phyloP scores from a whole-genome alignment of 495 filamentous ascomycete genomes.

The Hyaloscypha hepaticicola region DNA sequence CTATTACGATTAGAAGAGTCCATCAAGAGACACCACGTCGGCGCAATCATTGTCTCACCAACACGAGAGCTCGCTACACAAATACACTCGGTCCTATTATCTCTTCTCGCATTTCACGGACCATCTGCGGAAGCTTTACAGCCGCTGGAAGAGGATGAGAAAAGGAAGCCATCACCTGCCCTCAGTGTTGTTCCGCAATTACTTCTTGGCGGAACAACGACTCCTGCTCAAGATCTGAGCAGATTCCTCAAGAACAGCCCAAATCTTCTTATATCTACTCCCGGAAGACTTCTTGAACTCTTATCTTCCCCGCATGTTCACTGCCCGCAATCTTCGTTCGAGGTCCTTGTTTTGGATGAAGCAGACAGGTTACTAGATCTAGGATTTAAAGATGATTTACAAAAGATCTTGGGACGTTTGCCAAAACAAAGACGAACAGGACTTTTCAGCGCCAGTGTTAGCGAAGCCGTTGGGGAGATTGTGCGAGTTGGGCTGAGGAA shows the following conservation, averaged over 20 bases:
- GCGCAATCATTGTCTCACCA: slow-evolving; percentile 86
- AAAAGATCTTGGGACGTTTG: slow-evolving; percentile 76
- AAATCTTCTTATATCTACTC: slow-evolving; percentile 85
- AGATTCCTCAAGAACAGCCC: slow-evolving; percentile 75
- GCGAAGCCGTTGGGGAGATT: slow-evolving; percentile 86
- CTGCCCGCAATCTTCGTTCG: slow-evolving; percentile 82
- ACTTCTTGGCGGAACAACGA: slow-evolving; percentile 80
- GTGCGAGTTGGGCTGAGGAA: slow-evolving; percentile 91
- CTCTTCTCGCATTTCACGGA: slow-evolving; percentile 77
- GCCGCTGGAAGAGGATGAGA: slow-evolving; percentile 46
- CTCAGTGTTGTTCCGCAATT: slow-evolving; percentile 78
- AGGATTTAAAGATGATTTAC: slow-evolving; percentile 90
- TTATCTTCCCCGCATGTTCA: slow-evolving; percentile 90
- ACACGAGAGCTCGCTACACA: slow-evolving; percentile 91
- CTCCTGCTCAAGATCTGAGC: slow-evolving; percentile 81
- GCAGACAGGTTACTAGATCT: slow-evolving; percentile 90
- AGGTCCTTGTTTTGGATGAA: slow-evolving; percentile 89
- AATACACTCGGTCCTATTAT: slow-evolving; percentile 79
- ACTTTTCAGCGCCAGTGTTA: slow-evolving; percentile 89
- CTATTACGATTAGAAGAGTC: slow-evolving; percentile 70
- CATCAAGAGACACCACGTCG: slow-evolving; percentile 83
- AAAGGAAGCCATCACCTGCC: slow-evolving; percentile 51
- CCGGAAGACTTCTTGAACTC: slow-evolving; percentile 83
- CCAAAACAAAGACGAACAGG: slow-evolving; percentile 94
- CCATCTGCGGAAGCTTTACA: slow-evolving; percentile 67